Conservation (phyloP, 164 flowering plant genomes). For the Stephania yunnanensis region DNA sequence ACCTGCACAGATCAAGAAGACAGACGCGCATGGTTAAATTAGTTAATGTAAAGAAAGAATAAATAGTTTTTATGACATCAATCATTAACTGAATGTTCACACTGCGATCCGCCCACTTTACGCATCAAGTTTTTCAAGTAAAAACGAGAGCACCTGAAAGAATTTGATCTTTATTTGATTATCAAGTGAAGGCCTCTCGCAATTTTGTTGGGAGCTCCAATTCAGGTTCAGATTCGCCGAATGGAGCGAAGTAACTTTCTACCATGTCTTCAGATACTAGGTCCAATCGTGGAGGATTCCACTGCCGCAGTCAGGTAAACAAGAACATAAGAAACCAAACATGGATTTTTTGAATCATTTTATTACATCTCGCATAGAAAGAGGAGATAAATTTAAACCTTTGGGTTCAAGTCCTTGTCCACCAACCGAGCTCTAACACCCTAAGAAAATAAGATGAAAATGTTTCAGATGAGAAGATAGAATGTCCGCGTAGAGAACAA, state of each 20-base stretch:
- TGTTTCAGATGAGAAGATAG: background rate
- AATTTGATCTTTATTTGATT: background rate
- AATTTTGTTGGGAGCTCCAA: constrained; percentile 55
- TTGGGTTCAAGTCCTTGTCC: constrained; percentile 82
- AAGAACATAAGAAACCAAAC: background rate
- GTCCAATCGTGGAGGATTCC: constrained; percentile 66
- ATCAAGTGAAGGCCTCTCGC: constrained; percentile 53
- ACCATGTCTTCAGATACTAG: constrained; percentile 81
- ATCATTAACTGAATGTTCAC: background rate
- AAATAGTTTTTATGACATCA: background rate
- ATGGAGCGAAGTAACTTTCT: constrained; percentile 49
- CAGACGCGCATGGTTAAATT: background rate
- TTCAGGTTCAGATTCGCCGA: constrained; percentile 56
- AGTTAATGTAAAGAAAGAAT: background rate
- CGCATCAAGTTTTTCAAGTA: background rate
- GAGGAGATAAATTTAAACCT: constrained; percentile 38
- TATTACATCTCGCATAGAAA: background rate
- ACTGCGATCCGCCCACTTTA: background rate
- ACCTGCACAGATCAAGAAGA: background rate
- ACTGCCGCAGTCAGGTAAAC: constrained; percentile 38
- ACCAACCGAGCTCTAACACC: constrained; percentile 82
- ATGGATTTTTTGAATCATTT: background rate
- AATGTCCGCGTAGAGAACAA: background rate
- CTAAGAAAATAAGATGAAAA: constrained; percentile 23
- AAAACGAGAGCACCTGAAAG: constrained; percentile 5